These are phyloP conservation scores for Diplodia seriata DNA, from an alignment of 2,329 filamentous ascomycete species.

Conservation along the genomic window DNA sequence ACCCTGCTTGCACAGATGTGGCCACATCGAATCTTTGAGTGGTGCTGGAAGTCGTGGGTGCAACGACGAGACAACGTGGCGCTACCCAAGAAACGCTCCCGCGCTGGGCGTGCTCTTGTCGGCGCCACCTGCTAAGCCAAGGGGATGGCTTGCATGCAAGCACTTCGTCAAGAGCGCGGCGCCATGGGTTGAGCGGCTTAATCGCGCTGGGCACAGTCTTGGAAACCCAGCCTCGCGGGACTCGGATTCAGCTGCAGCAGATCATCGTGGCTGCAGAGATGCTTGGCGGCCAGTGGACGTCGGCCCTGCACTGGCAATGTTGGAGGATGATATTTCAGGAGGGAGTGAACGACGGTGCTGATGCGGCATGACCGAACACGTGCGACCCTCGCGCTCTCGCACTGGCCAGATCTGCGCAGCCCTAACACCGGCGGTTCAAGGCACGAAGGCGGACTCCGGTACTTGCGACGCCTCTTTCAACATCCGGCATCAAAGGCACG, in stretches of 20 bases:
- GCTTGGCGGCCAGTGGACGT: constrained; percentile 1
- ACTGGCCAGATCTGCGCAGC: constrained; percentile 2
- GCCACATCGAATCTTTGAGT: background rate
- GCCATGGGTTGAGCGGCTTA: constrained; percentile 8
- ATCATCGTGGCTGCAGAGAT: constrained; percentile 1
- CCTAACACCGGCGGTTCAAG: background rate
- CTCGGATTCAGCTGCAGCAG: constrained; percentile 21
- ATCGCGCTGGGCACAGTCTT: constrained; percentile 22
- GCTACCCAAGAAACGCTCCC: constrained; percentile 10
- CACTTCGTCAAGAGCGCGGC: constrained; percentile 18
- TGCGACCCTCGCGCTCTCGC: background rate
- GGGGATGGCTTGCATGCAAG: constrained; percentile 26
- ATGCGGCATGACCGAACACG: constrained; percentile 6
- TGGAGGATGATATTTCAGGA: background rate
- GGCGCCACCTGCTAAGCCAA: constrained; percentile 3
- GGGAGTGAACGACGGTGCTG: background rate
- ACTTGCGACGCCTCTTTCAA: constrained; percentile 17
- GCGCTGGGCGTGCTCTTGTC: constrained; percentile 15
- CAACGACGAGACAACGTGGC: constrained; percentile 5
- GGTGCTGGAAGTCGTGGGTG: background rate
- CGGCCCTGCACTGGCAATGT: background rate
- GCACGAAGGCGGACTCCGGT: background rate
- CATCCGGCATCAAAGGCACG: background rate
- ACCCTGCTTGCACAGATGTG: background rate
- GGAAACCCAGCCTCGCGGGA: constrained; percentile 8